Conservation (phyloP, 225 moss, liverwort and hornwort species). For the Climacium dendroides region DNA sequence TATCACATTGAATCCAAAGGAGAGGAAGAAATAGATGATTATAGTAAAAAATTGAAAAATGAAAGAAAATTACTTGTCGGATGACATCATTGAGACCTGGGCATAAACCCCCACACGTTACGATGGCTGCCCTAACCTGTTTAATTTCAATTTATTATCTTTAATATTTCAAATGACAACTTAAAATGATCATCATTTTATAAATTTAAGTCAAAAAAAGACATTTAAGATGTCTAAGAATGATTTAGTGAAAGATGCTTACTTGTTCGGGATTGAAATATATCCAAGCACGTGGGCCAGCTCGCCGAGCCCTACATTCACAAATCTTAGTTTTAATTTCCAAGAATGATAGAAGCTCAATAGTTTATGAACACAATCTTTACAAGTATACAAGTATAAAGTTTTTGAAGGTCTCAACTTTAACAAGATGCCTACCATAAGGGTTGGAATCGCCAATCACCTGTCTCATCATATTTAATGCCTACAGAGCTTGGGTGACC, state of each 20-base stretch:
- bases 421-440: slow-evolving; percentile 42
- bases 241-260: not conserved
- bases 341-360: not conserved
- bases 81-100: slow-evolving; percentile 86
- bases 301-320: slow-evolving; percentile 34
- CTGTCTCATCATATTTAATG: slow-evolving; percentile 61
- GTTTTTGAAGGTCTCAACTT: not conserved
- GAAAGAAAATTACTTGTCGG: slow-evolving; percentile 48
- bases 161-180: not conserved
- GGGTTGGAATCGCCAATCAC: slow-evolving; percentile 85
- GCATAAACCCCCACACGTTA: slow-evolving; percentile 90
- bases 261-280: slow-evolving; percentile 48
- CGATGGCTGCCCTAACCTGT: slow-evolving; percentile 75
- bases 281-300: slow-evolving; percentile 52
- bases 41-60: not conserved
- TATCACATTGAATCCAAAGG: not conserved
- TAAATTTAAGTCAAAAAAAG: not conserved
- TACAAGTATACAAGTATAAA: not conserved
- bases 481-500: slow-evolving; percentile 79
- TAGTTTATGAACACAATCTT: not conserved
- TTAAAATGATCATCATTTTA: not conserved
- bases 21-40: not conserved
- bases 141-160: not conserved
- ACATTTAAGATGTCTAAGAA: not conserved
- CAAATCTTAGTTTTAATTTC: no score